Evolutionary conservation across 108 stramenopile genomes (phyloP).

Genomic region (Heterococcus sp.): DNA sequence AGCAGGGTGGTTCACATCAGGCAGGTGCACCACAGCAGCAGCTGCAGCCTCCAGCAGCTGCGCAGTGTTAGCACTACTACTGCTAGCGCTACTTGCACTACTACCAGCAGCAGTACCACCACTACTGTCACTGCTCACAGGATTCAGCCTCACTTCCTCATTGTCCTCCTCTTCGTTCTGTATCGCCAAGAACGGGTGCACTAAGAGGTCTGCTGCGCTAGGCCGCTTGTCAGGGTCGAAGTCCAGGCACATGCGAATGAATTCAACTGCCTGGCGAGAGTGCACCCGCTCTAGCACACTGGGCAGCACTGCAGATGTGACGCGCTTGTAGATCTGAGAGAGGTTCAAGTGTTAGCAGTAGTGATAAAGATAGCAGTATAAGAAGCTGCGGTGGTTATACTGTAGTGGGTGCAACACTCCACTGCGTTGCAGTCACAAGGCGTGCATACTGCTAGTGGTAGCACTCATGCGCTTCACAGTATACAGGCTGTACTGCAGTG

Average conservation of each 20-base stretch:
- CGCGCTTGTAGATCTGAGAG: slow-evolving; percentile 88
- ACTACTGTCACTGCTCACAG: too few relatives aligned
- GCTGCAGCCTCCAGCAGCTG: neutral
- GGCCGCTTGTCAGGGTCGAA: slow-evolving; percentile 60
- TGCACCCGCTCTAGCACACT: slow-evolving; percentile 71
- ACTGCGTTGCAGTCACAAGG: too few relatives aligned
- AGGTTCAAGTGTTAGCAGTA: neutral
- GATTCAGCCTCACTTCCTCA: neutral
- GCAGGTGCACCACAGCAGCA: neutral
- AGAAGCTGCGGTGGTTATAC: too few relatives aligned
- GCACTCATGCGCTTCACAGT: too few relatives aligned
- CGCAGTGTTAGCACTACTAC: too few relatives aligned
- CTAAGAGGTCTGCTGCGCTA: slow-evolving; percentile 29
- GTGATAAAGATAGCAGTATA: neutral
- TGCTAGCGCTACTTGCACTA: too few relatives aligned
- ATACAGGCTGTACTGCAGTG: too few relatives aligned
- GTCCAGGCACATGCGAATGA: slow-evolving; percentile 79
- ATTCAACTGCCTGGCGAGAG: slow-evolving; percentile 72
- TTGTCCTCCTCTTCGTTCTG: slow-evolving; percentile 9
- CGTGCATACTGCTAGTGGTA: too few relatives aligned
- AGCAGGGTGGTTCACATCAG: neutral
- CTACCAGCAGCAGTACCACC: too few relatives aligned
- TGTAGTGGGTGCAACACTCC: too few relatives aligned
- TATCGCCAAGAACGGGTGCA: slow-evolving; percentile 24
- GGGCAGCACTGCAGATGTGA: slow-evolving; percentile 77